Evolutionary conservation across 169 alveolate species (phyloP).

Genomic region (Eimeria necatrix): DNA sequence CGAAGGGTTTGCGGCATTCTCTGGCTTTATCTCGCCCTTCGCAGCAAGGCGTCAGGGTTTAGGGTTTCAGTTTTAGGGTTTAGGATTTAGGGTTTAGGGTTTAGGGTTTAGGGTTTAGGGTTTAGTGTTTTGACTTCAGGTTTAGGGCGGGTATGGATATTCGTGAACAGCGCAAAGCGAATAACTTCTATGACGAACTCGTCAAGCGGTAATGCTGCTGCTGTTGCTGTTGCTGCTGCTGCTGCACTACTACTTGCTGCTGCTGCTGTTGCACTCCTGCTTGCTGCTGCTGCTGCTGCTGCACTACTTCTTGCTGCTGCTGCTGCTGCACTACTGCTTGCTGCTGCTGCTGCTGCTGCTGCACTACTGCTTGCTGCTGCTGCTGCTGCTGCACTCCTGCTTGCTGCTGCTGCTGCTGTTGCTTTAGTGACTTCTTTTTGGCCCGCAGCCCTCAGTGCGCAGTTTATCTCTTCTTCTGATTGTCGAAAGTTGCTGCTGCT

Average conservation of each 20-base stretch:
- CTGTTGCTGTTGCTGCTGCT: not conserved
- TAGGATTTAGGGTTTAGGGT: not conserved
- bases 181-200: slow-evolving; percentile 90
- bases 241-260: not conserved
- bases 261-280: not conserved
- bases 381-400: not conserved
- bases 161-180: slow-evolving; percentile 89
- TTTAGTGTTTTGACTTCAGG: not conserved
- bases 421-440: too few species aligned
- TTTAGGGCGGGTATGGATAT: slow-evolving; percentile 83
- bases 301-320: too few species aligned
- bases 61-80: not conserved
- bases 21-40: not conserved
- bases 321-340: not conserved
- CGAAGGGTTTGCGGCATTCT: not conserved
- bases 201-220: slow-evolving; percentile 81
- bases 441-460: not conserved
- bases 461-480: not conserved
- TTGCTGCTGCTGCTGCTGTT: not conserved
- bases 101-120: not conserved
- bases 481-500: not conserved
- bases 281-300: not conserved
- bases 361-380: not conserved
- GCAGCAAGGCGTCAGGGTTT: not conserved
- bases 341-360: not conserved